A percentile compares a stretch with the other conserved stretches of the same genome.
Conservation (phyloP, 805 yeast genomes). For the Candida verbasci region DNA sequence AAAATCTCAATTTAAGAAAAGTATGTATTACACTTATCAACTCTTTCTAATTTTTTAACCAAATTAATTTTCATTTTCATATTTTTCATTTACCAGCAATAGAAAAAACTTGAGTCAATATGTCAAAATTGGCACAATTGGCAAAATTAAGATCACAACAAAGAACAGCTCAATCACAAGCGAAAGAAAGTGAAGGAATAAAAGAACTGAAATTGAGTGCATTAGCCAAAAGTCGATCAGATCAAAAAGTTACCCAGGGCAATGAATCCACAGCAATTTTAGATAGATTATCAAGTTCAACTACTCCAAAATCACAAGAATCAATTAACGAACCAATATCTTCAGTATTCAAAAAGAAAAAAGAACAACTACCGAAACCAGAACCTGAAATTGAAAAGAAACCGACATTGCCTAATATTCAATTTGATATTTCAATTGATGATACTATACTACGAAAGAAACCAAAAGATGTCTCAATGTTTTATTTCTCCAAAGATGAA, state of each 20-base stretch:
- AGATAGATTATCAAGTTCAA: slow-evolving; percentile 9
- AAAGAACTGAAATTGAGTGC: slow-evolving; percentile 40
- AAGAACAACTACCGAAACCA: not conserved
- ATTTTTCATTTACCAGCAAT: not conserved
- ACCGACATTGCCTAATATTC: not conserved
- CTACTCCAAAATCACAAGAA: slow-evolving; percentile 1
- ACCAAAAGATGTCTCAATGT: slow-evolving; percentile 15
- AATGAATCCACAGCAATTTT: slow-evolving; percentile 16
- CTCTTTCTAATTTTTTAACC: slow-evolving; percentile 6
- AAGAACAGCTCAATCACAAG: too few species aligned
- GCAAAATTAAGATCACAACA: slow-evolving; percentile 18
- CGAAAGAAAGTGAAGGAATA: not conserved
- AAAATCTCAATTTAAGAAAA: slow-evolving; percentile 32
- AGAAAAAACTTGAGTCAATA: slow-evolving; percentile 2
- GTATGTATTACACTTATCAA: slow-evolving; percentile 37
- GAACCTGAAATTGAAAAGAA: not conserved
- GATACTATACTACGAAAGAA: slow-evolving; percentile 6
- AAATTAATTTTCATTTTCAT: not conserved
- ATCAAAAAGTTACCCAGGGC: not conserved
- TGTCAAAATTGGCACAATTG: slow-evolving; percentile 22
- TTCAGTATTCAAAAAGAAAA: not conserved
- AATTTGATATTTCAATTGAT: slow-evolving; percentile 8
- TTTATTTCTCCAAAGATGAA: slow-evolving; percentile 11
- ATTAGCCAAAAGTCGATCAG: slow-evolving; percentile 36
- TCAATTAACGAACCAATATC: slow-evolving; percentile 1